Percentiles rank a stretch among this genome's conserved stretches.
phyloP scores from a whole-genome alignment of 306 rosid species.

The Quercus dentata region DNA sequence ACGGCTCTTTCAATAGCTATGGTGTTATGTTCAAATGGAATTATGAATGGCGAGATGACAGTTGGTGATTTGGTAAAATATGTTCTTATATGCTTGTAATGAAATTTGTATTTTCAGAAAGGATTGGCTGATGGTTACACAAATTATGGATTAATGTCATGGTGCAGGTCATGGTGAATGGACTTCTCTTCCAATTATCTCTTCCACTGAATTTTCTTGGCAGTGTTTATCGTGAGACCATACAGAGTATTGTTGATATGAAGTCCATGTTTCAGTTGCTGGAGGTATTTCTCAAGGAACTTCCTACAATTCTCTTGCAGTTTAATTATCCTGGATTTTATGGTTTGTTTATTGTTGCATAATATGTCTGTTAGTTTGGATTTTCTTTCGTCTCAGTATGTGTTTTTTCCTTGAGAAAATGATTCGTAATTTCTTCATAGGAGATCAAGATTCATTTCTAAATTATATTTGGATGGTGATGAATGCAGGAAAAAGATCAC shows the following conservation, averaged over 20 bases:
- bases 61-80: too few relatives aligned
- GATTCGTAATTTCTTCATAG: not conserved
- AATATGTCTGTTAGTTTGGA: not conserved
- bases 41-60: too few relatives aligned
- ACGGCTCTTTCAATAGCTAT: constrained; percentile 90
- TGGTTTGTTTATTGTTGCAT: not conserved
- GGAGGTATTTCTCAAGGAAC: constrained; percentile 59
- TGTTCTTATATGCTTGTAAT: too few relatives aligned
- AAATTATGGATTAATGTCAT: too few relatives aligned
- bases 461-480: not conserved
- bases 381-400: not conserved
- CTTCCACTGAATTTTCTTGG: constrained; percentile 58
- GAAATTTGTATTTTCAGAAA: too few relatives aligned
- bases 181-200: too few relatives aligned
- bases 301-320: constrained; percentile 13
- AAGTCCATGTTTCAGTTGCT: constrained; percentile 94
- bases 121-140: too few relatives aligned
- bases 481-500: not conserved
- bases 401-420: not conserved
- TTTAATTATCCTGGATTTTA: constrained; percentile 7
- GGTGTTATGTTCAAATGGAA: too few relatives aligned
- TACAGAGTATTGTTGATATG: constrained; percentile 96
- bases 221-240: constrained; percentile 94
- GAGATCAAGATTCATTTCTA: not conserved
- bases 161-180: too few relatives aligned